Conservation (phyloP, 768 basidiomycete species). For the Mycena floridula region DNA sequence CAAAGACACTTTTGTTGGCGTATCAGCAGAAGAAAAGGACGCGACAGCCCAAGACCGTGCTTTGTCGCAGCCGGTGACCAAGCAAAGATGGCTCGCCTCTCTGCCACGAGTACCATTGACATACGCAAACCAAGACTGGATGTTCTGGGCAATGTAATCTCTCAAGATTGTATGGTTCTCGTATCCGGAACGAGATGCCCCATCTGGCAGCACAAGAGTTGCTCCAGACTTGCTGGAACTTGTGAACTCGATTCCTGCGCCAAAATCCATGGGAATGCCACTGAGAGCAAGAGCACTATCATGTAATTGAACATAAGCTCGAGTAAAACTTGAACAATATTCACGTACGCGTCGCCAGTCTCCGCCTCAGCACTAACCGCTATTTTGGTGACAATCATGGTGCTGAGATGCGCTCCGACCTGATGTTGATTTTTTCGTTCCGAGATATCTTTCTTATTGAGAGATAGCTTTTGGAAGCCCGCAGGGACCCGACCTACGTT, state of each 20-base stretch:
- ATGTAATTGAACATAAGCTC: too few relatives aligned
- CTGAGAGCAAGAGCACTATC: too few relatives aligned
- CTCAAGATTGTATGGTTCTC: background rate
- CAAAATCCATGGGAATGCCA: background rate
- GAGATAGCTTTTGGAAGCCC: background rate
- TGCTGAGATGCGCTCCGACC: background rate
- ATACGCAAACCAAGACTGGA: background rate
- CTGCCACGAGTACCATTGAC: background rate
- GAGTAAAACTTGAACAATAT: too few relatives aligned
- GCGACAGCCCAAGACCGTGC: background rate
- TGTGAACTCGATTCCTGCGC: background rate
- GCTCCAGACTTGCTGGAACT: slow-evolving; percentile 19
- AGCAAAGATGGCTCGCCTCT: too few relatives aligned
- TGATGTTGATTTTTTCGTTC: background rate
- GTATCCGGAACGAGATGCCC: background rate
- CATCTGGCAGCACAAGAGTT: slow-evolving; percentile 1
- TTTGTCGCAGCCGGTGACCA: background rate
- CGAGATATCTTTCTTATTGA: background rate
- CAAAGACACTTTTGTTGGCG: background rate
- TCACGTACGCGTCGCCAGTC: too few relatives aligned
- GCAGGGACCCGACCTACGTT: background rate
- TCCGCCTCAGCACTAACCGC: too few relatives aligned
- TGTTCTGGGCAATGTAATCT: background rate
- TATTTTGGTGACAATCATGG: background rate
- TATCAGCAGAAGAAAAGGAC: background rate